Evolutionary conservation across 495 filamentous ascomycete genomes (phyloP).

Genomic region (Xylaria nigripes): DNA sequence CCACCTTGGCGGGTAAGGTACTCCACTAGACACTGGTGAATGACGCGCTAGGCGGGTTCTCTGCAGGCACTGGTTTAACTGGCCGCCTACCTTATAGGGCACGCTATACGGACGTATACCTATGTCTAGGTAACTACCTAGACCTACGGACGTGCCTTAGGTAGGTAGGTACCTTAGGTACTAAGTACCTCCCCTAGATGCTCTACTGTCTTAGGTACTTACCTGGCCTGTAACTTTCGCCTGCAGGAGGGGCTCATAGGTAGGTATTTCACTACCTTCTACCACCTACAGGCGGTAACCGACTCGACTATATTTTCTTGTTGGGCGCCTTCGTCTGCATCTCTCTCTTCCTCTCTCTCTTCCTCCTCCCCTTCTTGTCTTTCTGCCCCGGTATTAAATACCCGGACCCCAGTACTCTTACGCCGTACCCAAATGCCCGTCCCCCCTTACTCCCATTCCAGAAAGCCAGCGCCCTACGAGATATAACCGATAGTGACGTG

Average conservation of each 20-base stretch:
- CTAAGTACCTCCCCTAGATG: not conserved
- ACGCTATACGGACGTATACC: not conserved
- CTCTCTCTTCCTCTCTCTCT: not conserved
- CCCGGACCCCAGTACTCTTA: not conserved
- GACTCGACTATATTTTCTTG: not conserved
- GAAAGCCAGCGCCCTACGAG: not conserved
- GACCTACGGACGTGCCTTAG: no score
- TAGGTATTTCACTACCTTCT: no score
- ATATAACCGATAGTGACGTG: not conserved
- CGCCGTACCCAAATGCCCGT: not conserved
- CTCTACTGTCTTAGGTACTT: no score
- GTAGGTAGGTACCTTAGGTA: no score
- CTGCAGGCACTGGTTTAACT: no score
- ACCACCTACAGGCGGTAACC: not conserved
- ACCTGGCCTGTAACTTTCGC: not conserved
- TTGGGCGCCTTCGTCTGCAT: not conserved
- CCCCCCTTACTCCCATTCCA: not conserved
- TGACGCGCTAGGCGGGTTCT: not conserved
- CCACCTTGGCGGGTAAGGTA: constrained; percentile 5
- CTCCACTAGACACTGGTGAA: not conserved
- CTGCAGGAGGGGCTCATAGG: not conserved
- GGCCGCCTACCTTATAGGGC: not conserved
- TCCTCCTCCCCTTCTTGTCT: not conserved
- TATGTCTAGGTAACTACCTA: not conserved
- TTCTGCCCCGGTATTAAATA: not conserved